Evolutionary conservation across 495 filamentous ascomycete genomes (phyloP).

Genomic region (Penicillium longicatenatum): DNA sequence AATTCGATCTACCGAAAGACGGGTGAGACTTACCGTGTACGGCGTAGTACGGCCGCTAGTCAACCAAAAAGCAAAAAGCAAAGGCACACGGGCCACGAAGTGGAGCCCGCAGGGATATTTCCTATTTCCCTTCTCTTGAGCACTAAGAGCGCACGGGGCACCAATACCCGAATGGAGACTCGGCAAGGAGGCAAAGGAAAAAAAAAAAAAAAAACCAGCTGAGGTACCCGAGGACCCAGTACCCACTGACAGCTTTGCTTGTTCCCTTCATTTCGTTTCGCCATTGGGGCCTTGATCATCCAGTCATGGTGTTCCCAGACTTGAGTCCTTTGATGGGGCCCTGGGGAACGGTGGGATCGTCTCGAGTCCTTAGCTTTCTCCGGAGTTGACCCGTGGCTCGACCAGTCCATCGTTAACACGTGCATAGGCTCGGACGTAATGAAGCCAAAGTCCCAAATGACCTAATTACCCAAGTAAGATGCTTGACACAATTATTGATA

Average conservation of each 20-base stretch:
- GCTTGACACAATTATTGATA: neutral
- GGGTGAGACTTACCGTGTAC: slow-evolving; percentile 31
- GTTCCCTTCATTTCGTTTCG: slow-evolving; percentile 4
- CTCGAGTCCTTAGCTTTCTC: slow-evolving; percentile 7
- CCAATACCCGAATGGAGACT: slow-evolving; percentile 3
- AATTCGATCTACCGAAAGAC: slow-evolving; percentile 30
- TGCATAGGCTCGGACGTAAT: neutral
- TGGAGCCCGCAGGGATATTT: slow-evolving; percentile 3
- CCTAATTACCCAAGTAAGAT: neutral
- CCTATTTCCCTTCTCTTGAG: neutral
- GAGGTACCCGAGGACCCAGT: slow-evolving; percentile 13
- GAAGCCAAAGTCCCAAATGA: neutral
- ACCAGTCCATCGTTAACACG: slow-evolving; percentile 3
- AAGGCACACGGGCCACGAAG: slow-evolving; percentile 14
- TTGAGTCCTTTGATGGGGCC: neutral
- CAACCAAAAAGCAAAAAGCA: neutral
- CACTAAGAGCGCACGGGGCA: slow-evolving; percentile 21
- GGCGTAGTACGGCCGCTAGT: slow-evolving; percentile 21
- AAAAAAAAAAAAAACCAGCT: neutral
- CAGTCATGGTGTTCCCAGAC: neutral
- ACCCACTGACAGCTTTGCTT: slow-evolving; percentile 11
- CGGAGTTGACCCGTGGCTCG: slow-evolving; percentile 22
- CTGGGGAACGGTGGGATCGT: slow-evolving; percentile 6
- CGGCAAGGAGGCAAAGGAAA: slow-evolving; percentile 9
- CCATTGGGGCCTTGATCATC: slow-evolving; percentile 2